phyloP scores from a whole-genome alignment of 805 yeast species.

The Teunomyces lycoperdinae region DNA sequence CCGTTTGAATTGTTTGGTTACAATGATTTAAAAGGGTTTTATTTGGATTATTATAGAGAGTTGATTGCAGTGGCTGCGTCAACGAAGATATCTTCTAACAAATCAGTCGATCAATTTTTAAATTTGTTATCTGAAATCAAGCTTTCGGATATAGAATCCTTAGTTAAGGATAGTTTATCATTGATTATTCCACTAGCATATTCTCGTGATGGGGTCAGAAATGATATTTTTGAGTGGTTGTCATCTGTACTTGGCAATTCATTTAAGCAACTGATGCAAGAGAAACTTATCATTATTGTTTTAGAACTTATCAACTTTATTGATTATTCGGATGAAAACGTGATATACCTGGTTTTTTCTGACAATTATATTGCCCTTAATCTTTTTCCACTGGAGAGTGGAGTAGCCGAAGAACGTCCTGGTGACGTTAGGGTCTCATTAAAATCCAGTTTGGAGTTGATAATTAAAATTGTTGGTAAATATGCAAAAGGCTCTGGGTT shows the following conservation, averaged over 20 bases:
- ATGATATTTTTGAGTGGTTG: constrained; percentile 23
- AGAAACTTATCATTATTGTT: constrained; percentile 30
- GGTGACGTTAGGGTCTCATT: constrained; percentile 20
- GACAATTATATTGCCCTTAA: constrained; percentile 5
- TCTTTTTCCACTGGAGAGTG: constrained; percentile 5
- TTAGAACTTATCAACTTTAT: constrained; percentile 36
- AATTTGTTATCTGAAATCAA: constrained; percentile 14
- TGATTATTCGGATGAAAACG: constrained; percentile 35
- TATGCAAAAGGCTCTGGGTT: constrained; percentile 15
- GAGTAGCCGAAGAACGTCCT: constrained; percentile 7
- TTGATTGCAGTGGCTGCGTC: constrained; percentile 36
- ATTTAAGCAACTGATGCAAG: constrained; percentile 20
- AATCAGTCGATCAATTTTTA: constrained; percentile 3
- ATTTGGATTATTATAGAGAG: constrained; percentile 30
- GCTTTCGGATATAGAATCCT: constrained; percentile 10
- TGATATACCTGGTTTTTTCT: constrained; percentile 10
- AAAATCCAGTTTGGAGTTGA: constrained; percentile 23
- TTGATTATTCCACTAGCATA: constrained; percentile 44
- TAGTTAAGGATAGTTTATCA: constrained; percentile 34
- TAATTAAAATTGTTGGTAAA: constrained; percentile 21
- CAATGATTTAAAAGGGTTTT: constrained; percentile 23
- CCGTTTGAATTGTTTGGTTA: constrained; percentile 44
- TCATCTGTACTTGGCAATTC: constrained; percentile 13
- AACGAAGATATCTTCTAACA: constrained; percentile 12
- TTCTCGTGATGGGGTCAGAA: constrained; percentile 36